Base-by-base conservation (phyloP, 352 stramenopile genomes). In the Globisporangium sylvaticum region DNA sequence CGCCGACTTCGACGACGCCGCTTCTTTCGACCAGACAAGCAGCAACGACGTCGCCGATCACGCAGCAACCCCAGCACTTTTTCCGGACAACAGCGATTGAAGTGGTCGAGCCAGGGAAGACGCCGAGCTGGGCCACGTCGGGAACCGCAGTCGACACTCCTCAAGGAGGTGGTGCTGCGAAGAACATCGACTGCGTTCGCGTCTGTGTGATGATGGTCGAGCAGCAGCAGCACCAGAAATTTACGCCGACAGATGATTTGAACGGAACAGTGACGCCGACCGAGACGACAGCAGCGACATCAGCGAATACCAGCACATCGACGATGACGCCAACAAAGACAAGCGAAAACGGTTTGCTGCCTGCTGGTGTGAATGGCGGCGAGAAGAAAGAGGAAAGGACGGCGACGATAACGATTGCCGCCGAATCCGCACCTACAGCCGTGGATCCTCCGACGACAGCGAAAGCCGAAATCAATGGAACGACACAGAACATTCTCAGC, bases 161-260 rank as follows among this genome's bases (percentile, higher is more conserved):
- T 71, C 68, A 67, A 25, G 65, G 78, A 53, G 66, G 58, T 61
- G 24, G 50, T 56, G 42, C 34, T 46, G 46, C 27, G 20, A 58
- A 27, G 27, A 65, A 57, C 39, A 44, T 79, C 29, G 68, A 76
- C 48, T 79, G 78, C 56, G 73, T 87, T 25, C 76, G 75, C 65
- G 76, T 90, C 37, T 90, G 81, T 62, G 80, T 90, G 56, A 86
- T 90, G 78, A 88, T 86, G 78, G 74, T 87, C 10, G 79, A 89
- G 58, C 64, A 86, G 54, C 71, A 77, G 50, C 68, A 78, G 44
- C 48, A 62, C 31, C 77, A 81, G 37, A 73, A 80, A 60, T 74
- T 61, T 42, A 71, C 71, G 22, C 58, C 70, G 3, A 67, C 62
- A 24, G 46, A 77, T 59, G 65, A 71, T 4, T 50, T 63, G 20